Conservation (phyloP, 495 filamentous ascomycete genomes). For the Podospora tetraspora region DNA sequence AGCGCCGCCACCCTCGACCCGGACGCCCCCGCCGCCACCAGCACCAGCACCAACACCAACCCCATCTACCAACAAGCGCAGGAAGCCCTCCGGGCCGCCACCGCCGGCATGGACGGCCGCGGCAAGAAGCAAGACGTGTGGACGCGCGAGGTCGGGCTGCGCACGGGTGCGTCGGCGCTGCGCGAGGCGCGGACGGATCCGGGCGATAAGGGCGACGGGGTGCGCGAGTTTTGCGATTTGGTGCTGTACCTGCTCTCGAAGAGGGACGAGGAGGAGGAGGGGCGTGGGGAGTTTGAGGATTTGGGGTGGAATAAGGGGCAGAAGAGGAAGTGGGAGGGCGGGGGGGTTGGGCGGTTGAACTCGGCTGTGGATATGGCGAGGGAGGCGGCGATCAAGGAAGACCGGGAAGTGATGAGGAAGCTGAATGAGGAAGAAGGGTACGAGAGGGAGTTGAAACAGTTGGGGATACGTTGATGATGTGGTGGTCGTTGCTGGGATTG, state of each 20-base stretch:
- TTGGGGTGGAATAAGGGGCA: constrained; percentile 15
- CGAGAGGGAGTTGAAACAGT: neutral
- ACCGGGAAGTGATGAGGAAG: neutral
- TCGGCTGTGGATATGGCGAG: neutral
- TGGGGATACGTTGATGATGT: neutral
- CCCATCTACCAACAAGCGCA: constrained; percentile 10
- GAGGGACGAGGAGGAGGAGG: constrained; percentile 3
- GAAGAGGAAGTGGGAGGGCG: constrained; percentile 24
- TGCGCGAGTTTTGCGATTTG: constrained; percentile 44
- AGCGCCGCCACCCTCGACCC: constrained; percentile 46
- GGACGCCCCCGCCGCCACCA: constrained; percentile 3
- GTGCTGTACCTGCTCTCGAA: constrained; percentile 33
- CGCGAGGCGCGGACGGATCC: constrained; percentile 29
- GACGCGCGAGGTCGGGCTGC: constrained; percentile 37
- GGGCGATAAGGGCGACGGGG: constrained; percentile 37
- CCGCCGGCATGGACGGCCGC: neutral
- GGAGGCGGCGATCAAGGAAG: constrained; percentile 22
- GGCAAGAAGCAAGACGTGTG: constrained; percentile 24
- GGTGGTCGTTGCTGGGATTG: neutral
- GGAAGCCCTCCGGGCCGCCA: neutral
- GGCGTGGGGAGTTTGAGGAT: constrained; percentile 6
- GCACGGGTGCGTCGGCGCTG: constrained; percentile 34
- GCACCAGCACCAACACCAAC: constrained; percentile 4
- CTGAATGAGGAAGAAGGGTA: neutral
- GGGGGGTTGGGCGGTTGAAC: neutral